Conservation (phyloP, 1,139 yeast species). For the Meyerozyma athensensis region DNA sequence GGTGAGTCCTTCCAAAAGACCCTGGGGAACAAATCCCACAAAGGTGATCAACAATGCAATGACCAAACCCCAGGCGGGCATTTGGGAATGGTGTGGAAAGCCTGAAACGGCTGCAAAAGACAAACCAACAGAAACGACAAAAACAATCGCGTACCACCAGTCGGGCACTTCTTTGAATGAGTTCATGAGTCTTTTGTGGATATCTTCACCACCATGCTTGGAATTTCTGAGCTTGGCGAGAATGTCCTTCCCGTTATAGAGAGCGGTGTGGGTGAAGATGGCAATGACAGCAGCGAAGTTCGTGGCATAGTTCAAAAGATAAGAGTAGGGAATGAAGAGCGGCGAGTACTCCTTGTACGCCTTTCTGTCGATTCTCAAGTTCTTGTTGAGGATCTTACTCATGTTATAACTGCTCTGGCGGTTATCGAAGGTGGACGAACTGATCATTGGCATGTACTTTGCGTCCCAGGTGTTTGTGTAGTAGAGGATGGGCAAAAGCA, state of each 20-base stretch:
- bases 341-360: constrained; percentile 31
- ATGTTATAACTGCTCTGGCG: constrained; percentile 42
- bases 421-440: constrained; percentile 39
- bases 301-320: constrained; percentile 32
- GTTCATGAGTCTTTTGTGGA: constrained; percentile 34
- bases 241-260: constrained; percentile 39
- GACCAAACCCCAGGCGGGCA: constrained; percentile 34
- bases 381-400: constrained; percentile 16
- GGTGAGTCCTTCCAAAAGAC: constrained; percentile 32
- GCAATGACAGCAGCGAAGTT: constrained; percentile 39
- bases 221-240: constrained; percentile 20
- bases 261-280: constrained; percentile 30
- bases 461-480: constrained; percentile 50
- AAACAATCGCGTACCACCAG: constrained; percentile 34
- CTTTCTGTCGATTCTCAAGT: constrained; percentile 17
- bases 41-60: constrained; percentile 28
- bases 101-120: constrained; percentile 27
- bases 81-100: constrained; percentile 20
- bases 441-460: constrained; percentile 46
- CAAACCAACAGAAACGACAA: constrained; percentile 24
- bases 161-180: constrained; percentile 35
- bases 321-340: constrained; percentile 33
- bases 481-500: constrained; percentile 43
- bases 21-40: constrained; percentile 32
- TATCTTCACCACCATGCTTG: constrained; percentile 31